A percentile compares a stretch with the other conserved stretches of the same genome.
Evolutionary conservation across 495 filamentous ascomycete genomes (phyloP).

Genomic region (Sabuloglossum arenarium): DNA sequence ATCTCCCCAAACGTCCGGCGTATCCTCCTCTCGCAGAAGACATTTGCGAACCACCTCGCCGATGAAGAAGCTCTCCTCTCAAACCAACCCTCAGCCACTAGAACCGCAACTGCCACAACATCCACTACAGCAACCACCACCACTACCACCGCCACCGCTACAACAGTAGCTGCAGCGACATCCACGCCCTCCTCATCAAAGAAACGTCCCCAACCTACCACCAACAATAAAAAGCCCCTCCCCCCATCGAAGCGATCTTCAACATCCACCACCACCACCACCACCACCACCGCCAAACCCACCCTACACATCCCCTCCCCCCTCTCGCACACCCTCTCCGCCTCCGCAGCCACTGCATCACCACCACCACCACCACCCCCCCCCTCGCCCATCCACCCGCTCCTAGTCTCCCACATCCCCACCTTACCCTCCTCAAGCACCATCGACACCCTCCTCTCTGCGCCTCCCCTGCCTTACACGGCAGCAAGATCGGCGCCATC

Average conservation of each 20-base stretch:
- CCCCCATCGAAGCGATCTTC: no score
- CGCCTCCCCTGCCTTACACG: conserved; percentile 59
- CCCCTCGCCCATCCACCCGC: conserved; percentile 33
- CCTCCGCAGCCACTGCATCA: no score
- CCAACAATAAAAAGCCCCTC: no score
- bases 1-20: conserved; percentile 65
- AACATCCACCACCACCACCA: neutral
- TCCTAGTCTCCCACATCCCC: conserved; percentile 42
- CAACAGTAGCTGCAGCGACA: conserved; percentile 13
- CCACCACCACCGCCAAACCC: neutral
- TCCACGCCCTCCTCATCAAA: no score
- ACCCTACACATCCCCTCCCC: conserved; percentile 9
- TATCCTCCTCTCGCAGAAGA: conserved; percentile 81
- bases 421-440: conserved; percentile 41
- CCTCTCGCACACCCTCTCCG: no score
- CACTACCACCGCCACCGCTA: neutral
- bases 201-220: no score
- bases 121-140: neutral
- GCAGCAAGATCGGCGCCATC: conserved; percentile 46
- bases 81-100: conserved; percentile 6
- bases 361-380: conserved; percentile 14
- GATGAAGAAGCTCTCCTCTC: conserved; percentile 61
- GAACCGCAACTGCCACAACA: conserved; percentile 12
- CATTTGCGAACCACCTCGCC: conserved; percentile 74
- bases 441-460: conserved; percentile 43